A percentile compares a stretch with the other conserved stretches of the same genome.
Conservation (phyloP, 2,329 filamentous ascomycete species). For the Colletotrichum theobromicola region DNA sequence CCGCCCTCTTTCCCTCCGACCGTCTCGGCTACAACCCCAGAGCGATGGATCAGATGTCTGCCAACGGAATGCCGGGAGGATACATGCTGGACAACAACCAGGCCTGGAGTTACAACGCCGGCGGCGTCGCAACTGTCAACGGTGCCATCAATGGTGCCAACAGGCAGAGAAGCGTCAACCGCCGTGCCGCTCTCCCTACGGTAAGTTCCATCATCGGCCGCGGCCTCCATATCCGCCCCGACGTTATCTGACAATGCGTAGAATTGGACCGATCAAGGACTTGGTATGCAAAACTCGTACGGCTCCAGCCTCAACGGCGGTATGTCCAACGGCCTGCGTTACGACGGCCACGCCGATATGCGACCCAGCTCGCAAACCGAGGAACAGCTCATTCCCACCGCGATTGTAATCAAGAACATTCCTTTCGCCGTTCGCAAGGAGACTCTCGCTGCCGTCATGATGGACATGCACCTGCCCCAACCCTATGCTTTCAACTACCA, state of each 20-base stretch:
- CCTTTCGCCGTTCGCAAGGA: constrained; percentile 99
- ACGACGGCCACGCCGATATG: constrained; percentile 35
- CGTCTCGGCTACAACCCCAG: constrained; percentile 67
- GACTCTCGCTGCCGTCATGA: constrained; percentile 91
- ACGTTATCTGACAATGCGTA: constrained; percentile 26
- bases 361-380: constrained; percentile 47
- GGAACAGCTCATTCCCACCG: constrained; percentile 95
- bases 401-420: constrained; percentile 99
- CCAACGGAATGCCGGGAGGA: constrained; percentile 43
- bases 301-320: constrained; percentile 30
- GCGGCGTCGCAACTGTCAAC: constrained; percentile 67
- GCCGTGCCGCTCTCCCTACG: constrained; percentile 71
- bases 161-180: constrained; percentile 59
- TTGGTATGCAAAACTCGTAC: constrained; percentile 47
- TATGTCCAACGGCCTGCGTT: constrained; percentile 49
- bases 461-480: constrained; percentile 88
- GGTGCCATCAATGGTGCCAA: constrained; percentile 70
- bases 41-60: constrained; percentile 55
- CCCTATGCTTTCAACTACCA: constrained; percentile 99
- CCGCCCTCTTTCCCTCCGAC: constrained; percentile 75
- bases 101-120: constrained; percentile 77
- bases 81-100: constrained; percentile 73
- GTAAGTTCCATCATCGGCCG: constrained; percentile 54
- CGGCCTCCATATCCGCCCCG: not conserved
- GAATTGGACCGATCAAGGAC: constrained; percentile 57